These are phyloP conservation scores for Kuraishia hungarica DNA, from an alignment of 805 yeast species.

Conservation along the genomic window DNA sequence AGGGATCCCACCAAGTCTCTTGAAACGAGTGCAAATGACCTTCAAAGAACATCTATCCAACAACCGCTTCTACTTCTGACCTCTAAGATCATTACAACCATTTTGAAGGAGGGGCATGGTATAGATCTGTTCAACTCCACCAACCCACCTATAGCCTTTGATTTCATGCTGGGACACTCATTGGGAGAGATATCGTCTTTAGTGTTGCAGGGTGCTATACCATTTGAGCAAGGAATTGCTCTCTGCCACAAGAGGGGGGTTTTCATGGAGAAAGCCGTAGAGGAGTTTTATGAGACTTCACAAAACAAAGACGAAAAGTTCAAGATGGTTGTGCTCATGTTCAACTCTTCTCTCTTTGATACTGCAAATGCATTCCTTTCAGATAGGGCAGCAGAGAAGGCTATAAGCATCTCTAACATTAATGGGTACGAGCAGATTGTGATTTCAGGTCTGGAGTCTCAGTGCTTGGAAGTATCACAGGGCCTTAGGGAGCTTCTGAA, in stretches of 20 bases:
- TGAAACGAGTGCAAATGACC: background rate
- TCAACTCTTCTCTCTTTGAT: slow-evolving; percentile 15
- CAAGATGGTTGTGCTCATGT: slow-evolving; percentile 23
- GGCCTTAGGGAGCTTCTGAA: slow-evolving; percentile 6
- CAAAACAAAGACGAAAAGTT: slow-evolving; percentile 24
- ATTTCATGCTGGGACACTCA: slow-evolving; percentile 25
- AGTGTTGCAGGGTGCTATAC: slow-evolving; percentile 17
- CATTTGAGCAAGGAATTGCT: slow-evolving; percentile 16
- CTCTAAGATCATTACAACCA: slow-evolving; percentile 14
- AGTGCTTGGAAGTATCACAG: slow-evolving; percentile 1
- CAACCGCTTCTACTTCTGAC: slow-evolving; percentile 22
- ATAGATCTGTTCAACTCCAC: slow-evolving; percentile 11
- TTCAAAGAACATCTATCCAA: slow-evolving; percentile 20
- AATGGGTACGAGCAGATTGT: slow-evolving; percentile 26
- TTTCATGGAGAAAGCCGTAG: slow-evolving; percentile 21
- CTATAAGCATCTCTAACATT: slow-evolving; percentile 14
- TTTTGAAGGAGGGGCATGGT: slow-evolving; percentile 11
- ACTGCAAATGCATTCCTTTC: slow-evolving; percentile 5
- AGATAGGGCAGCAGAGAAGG: background rate
- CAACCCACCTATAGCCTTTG: slow-evolving; percentile 3
- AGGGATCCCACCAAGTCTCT: slow-evolving; percentile 7
- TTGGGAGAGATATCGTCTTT: slow-evolving; percentile 24
- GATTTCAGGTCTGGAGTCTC: slow-evolving; percentile 17
- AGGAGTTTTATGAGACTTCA: slow-evolving; percentile 9
- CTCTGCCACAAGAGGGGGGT: slow-evolving; percentile 20